Conservation (phyloP, 1,284 basidiomycete species). For the Trichosporon asahii region DNA sequence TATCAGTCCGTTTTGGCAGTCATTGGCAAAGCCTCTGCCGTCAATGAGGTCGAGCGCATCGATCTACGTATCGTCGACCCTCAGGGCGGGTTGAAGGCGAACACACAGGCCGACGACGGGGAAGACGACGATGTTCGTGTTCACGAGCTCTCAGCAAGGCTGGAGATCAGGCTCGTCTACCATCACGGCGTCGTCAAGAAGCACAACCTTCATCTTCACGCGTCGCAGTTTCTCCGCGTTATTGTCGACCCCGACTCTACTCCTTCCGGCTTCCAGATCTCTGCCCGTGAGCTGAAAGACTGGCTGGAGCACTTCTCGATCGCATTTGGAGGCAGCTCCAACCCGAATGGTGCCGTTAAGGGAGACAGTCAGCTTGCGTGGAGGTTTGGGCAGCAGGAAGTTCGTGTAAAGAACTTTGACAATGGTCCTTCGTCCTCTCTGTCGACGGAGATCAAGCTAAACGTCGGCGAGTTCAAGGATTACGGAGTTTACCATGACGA, state of each 20-base stretch:
- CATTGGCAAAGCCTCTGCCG: slow-evolving; percentile 39
- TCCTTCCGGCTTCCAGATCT: slow-evolving; percentile 42
- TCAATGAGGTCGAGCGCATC: slow-evolving; percentile 41
- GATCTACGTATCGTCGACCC: slow-evolving; percentile 46
- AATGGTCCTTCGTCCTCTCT: slow-evolving; percentile 18
- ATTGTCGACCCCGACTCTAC: slow-evolving; percentile 45
- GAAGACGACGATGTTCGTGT: slow-evolving; percentile 23
- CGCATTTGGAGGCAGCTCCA: slow-evolving; percentile 20
- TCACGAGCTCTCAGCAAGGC: slow-evolving; percentile 15
- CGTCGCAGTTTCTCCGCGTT: slow-evolving; percentile 44
- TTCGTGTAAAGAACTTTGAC: slow-evolving; percentile 48
- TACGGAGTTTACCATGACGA: slow-evolving; percentile 32
- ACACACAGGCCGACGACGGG: slow-evolving; percentile 16
- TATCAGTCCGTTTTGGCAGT: slow-evolving; percentile 48
- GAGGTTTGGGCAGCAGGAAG: slow-evolving; percentile 41
- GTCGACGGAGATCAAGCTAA: slow-evolving; percentile 47
- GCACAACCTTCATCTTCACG: slow-evolving; percentile 46
- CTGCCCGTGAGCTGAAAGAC: slow-evolving; percentile 43
- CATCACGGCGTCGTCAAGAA: slow-evolving; percentile 49
- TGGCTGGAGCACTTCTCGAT: slow-evolving; percentile 51
- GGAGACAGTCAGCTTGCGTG: slow-evolving; percentile 47
- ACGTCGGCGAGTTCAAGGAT: slow-evolving; percentile 45
- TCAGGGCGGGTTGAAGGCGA: slow-evolving; percentile 26
- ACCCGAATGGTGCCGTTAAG: slow-evolving; percentile 16
- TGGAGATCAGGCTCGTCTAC: slow-evolving; percentile 45